Base-by-base conservation (phyloP, 2,329 filamentous ascomycete species). In the Ceratocystis harringtonii region DNA sequence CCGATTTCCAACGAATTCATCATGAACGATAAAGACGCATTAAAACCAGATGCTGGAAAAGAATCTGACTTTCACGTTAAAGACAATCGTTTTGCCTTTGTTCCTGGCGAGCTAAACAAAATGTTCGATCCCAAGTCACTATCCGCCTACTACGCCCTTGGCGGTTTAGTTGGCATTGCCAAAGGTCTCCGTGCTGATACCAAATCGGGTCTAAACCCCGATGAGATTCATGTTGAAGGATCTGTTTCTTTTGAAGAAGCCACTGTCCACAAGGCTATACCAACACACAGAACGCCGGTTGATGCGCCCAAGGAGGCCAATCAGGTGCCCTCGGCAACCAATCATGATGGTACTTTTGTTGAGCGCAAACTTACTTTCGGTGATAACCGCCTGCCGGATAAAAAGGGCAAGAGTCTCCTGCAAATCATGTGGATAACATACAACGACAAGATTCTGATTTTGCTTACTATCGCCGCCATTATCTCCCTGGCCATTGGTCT, bases 81-180 rank as follows among this genome's bases (percentile, higher is more conserved):
- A 5, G 79, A 90, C 73, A 95, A 94, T 73, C 87, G 87, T 0
- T 96, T 96, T 71, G 91, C 90, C 17, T 96, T 90, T 72, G 84
- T 85, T 1, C 88, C 88, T 2, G 91, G 92, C 15, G 86, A 95
- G 72, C 79, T 96, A 68, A 87, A 85, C 71, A 96, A 95, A 75
- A 82, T 96, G 76, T 84, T 92, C 68, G 94, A 95, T 72, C 92
- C 92, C 2, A 96, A 96, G 77, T 95, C 85, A 68, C 76, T 95
- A 66, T 79, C 86, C 12, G 91, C 91, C 0, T 95, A 92, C 70
- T 88, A 87, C 71, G 86, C 86, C 15, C 74, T 96, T 4, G 91
- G 92, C 61, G 92, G 92, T 28, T 74, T 95, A 17, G 76, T 75
- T 19, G 92, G 92, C 0, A 75, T 96, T 61, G 90, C 92, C 74